Conservation (phyloP, 1,284 basidiomycete genomes). For the Hortiboletus rubellus region DNA sequence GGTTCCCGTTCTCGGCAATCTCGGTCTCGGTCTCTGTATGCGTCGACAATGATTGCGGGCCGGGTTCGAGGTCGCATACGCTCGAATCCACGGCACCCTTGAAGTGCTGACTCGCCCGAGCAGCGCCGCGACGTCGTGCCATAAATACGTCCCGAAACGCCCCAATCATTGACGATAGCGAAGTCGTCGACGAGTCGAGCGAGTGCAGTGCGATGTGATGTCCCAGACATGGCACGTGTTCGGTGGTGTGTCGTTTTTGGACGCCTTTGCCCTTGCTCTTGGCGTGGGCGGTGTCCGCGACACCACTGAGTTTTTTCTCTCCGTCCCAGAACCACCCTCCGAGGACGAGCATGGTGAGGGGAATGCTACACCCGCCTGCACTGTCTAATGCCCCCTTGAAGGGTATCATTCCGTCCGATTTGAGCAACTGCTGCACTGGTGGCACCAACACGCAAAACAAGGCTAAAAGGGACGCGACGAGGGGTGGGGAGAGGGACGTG, state of each 20-base stretch:
- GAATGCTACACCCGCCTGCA: constrained; percentile 84
- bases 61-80: constrained; percentile 15
- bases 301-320: constrained; percentile 11
- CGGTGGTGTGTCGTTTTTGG: background rate
- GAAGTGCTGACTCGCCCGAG: background rate
- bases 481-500: constrained; percentile 44
- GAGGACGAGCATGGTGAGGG: constrained; percentile 87
- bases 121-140: constrained; percentile 6
- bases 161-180: constrained; percentile 40
- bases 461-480: constrained; percentile 79
- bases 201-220: constrained; percentile 10
- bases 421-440: constrained; percentile 71
- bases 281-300: background rate
- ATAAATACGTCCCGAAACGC: constrained; percentile 45
- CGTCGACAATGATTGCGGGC: background rate
- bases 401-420: constrained; percentile 56
- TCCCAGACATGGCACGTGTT: background rate
- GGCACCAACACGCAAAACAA: constrained; percentile 80
- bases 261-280: constrained; percentile 16
- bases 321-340: constrained; percentile 84
- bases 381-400: constrained; percentile 71
- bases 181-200: constrained; percentile 20
- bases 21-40: constrained; percentile 10
- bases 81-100: background rate
- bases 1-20: background rate